Evolutionary conservation across 176 grass and related monocot species (phyloP), one percentile per base, ranked within the genome.

Genomic region (Poa annua): DNA sequence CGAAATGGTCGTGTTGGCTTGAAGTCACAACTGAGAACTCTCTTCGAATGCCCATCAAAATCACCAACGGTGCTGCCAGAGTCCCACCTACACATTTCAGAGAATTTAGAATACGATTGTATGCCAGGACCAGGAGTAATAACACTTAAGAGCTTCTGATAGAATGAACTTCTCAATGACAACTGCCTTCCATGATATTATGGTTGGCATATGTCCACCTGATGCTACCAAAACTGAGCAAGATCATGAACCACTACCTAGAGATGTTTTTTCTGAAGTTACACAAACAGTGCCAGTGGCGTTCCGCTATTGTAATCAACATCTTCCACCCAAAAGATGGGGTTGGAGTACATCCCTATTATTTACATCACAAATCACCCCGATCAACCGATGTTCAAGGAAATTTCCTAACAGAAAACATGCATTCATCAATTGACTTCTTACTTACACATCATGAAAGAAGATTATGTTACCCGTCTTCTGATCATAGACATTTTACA

Each of bases 21-120:
- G 79, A 98, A 98, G 33, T 94, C 91, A 60, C 96, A 98, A 85
- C 96, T 98, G 63, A 98, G 65, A 61, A 98, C 96, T 71, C 96
- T 91, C 81, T 90, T 93, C 35, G 96, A 98, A 67, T 98, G 96
- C 20, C 96, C 96, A 16, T 98, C 96, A 76, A 98, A 98, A 6
- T 98, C 96, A 52, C 96, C 96, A 41, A 98, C 92, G 11, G 87
- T 98, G 48, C 87, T 93, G 26, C 96, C 96, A 81, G 96, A 95
- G 81, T 99, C 96, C 96, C 96, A 99, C 80, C 93, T 98, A 66
- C 35, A 88, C 19, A 66, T 83, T 71, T 82, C 60, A 59, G 64
- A 77, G 3, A 82, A 62, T 4, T 77, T 41, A 77, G 17, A 72
- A 77, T 36, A 68, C 22, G 24, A 42, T 39, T 39, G 38, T 0